Evolutionary conservation across 164 flowering plant genomes (phyloP), one percentile per base, ranked within the genome.

Genomic region (Hamamelis virginiana): DNA sequence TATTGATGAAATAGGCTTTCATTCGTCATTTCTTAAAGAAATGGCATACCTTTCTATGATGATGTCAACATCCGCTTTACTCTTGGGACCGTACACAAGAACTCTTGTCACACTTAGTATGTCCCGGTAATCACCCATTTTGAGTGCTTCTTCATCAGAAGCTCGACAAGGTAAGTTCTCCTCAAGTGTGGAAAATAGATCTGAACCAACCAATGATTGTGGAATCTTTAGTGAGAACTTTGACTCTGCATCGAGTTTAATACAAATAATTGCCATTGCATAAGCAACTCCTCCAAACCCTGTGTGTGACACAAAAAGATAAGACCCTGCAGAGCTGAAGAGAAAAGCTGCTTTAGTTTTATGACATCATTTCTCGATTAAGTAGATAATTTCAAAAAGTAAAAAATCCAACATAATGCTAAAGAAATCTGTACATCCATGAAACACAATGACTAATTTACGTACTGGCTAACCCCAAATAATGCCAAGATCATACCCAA

Each of bases 251-350:
- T 75, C 75, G 75, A 94, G 86, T 74, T 77, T 86, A 60, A 87
- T 81, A 77, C 96, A 94, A 59, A 83, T 80, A 47, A 94, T 89
- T 68, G 91, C 89, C 98, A 94, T 94, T 71, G 97, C 98, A 83
- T 91, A 94, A 15, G 95, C 82, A 72, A 87, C 90, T 72, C 96
- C 96, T 73, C 98, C 98, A 82, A 88, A 88, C 41, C 98, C 98
- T 33, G 97, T 91, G 77, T 91, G 98, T 55, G 98, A 94, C 28
- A 94, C 90, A 77, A 85, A 94, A 66, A 94, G 94, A 81, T 90
- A 90, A 68, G 83, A 79, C 52, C 90, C 91, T 76, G 97, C 96
- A 73, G 87, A 84, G 70, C 98, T 91, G 84, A 38, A 69, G 57
- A 57, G 11, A 72, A 64, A 66, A 53, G 6, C 16, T 51, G 45